A percentile compares a stretch with the other conserved stretches of the same genome.
These are phyloP conservation scores for Agaricus subrufescens DNA, from an alignment of 768 basidiomycete species.

Conservation along the genomic window DNA sequence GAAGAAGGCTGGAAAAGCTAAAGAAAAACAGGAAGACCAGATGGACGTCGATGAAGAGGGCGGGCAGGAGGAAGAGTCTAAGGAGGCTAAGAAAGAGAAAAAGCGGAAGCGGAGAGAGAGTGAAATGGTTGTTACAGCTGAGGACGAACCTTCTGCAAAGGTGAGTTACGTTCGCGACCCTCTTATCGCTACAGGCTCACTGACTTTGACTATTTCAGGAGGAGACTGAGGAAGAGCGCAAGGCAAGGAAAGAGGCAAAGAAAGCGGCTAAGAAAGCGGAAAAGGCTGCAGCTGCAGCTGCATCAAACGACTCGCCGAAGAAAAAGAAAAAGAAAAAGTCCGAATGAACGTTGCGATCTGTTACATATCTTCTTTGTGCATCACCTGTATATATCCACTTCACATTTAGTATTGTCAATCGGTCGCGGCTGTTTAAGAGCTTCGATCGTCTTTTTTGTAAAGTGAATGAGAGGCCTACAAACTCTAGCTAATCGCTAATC, in stretches of 20 bases:
- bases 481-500: too few relatives aligned
- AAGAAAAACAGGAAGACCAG: constrained; percentile 21
- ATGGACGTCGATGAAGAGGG: constrained; percentile 41
- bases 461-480: too few relatives aligned
- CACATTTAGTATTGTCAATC: not conserved
- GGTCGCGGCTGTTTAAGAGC: not conserved
- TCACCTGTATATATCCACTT: constrained; percentile 16
- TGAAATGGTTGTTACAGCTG: constrained; percentile 26
- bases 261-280: constrained; percentile 58
- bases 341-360: constrained; percentile 24
- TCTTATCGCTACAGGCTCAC: constrained; percentile 10
- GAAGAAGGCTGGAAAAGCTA: constrained; percentile 52
- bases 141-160: constrained; percentile 32
- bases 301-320: constrained; percentile 26
- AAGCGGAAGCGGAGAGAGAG: constrained; percentile 46
- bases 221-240: constrained; percentile 82
- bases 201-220: constrained; percentile 25
- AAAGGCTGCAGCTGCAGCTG: constrained; percentile 24
- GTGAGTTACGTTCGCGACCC: constrained; percentile 23
- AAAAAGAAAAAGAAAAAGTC: constrained; percentile 60
- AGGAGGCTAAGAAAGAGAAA: constrained; percentile 22
- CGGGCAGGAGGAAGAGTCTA: constrained; percentile 31
- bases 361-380: constrained; percentile 14
- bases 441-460: not conserved
- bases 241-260: constrained; percentile 70